Percentiles rank a stretch among this genome's conserved stretches.
phyloP scores from a whole-genome alignment of 1,139 yeast species.

The Kurtzmaniella quercitrusa region DNA sequence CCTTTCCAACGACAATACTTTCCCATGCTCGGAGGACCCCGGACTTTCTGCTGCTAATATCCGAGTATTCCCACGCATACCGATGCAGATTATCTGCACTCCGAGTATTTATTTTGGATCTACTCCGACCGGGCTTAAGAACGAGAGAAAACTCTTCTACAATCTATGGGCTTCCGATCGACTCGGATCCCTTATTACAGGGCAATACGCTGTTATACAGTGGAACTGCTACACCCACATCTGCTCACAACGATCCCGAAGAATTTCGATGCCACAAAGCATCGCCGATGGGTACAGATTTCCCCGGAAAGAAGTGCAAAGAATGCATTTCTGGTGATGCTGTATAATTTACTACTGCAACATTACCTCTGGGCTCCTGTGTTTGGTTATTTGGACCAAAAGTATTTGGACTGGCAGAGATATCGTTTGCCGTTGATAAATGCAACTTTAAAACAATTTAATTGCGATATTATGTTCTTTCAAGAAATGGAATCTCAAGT shows the following conservation, averaged over 20 bases:
- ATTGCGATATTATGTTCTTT: constrained; percentile 56
- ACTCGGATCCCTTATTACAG: not conserved
- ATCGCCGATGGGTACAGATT: constrained; percentile 19
- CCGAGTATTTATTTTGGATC: not conserved
- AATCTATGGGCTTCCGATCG: not conserved
- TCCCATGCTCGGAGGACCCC: not conserved
- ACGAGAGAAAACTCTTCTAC: not conserved
- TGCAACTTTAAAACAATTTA: constrained; percentile 31
- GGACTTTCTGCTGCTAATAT: not conserved
- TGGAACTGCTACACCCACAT: constrained; percentile 2
- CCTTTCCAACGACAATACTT: no score
- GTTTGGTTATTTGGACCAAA: constrained; percentile 44
- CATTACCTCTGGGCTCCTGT: constrained; percentile 58
- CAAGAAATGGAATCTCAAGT: constrained; percentile 54
- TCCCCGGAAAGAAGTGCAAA: constrained; percentile 5
- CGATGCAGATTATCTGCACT: not conserved
- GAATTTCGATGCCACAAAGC: constrained; percentile 21
- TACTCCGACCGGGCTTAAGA: not conserved
- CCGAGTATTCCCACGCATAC: not conserved
- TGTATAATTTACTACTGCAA: constrained; percentile 52
- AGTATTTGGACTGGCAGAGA: constrained; percentile 41
- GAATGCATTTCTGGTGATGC: constrained; percentile 29
- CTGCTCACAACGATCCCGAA: constrained; percentile 3
- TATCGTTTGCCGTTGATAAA: constrained; percentile 45
- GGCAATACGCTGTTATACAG: not conserved